Evolutionary conservation across 2,329 filamentous ascomycete genomes (phyloP).

Genomic region (Colletotrichum sp.): DNA sequence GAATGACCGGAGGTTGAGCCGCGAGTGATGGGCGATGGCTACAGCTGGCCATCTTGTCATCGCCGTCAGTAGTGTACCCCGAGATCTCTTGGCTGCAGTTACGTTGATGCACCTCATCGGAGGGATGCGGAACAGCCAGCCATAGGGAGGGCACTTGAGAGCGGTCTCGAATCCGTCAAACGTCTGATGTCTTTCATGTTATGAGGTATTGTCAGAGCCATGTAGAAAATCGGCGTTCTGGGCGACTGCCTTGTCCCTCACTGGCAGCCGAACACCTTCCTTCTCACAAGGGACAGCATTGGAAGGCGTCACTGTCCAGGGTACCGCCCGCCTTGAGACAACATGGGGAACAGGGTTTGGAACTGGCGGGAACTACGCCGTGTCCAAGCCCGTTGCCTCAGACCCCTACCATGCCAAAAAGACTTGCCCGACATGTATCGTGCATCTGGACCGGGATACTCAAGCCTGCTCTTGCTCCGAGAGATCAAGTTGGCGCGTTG

Average conservation of each 20-base stretch:
- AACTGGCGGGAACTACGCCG: neutral
- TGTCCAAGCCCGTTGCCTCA: neutral
- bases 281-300: neutral
- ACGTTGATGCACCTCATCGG: neutral
- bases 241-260: neutral
- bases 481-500: neutral
- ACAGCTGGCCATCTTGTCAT: neutral
- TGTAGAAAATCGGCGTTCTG: neutral
- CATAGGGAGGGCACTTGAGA: neutral
- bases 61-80: neutral
- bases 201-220: neutral
- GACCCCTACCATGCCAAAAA: neutral
- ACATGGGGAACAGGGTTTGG: neutral
- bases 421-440: neutral
- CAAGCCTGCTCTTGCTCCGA: neutral
- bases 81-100: neutral
- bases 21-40: neutral
- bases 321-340: neutral
- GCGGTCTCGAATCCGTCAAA: neutral
- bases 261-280: neutral
- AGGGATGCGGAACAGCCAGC: neutral
- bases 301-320: neutral
- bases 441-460: neutral
- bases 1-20: neutral
- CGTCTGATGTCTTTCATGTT: neutral